Evolutionary conservation across 2,329 filamentous ascomycete genomes (phyloP).

Genomic region (Parastagonospora avenae): DNA sequence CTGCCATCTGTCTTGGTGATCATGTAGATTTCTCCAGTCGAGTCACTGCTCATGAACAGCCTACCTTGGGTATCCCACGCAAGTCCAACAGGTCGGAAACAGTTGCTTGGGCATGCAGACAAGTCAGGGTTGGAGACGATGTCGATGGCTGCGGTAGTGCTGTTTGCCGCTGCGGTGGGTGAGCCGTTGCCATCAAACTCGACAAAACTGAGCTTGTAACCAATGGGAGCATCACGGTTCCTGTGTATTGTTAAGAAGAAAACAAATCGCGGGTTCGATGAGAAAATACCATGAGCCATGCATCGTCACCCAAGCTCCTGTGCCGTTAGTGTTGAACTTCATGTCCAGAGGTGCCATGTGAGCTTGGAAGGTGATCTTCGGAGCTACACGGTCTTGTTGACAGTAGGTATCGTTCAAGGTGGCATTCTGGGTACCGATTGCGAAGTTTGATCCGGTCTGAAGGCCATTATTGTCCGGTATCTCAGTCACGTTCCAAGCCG

Average conservation of each 20-base stretch:
- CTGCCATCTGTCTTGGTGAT: conserved; percentile 41
- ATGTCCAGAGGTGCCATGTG: conserved; percentile 76
- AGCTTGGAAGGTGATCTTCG: conserved; percentile 64
- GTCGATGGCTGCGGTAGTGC: conserved; percentile 56
- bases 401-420: conserved; percentile 57
- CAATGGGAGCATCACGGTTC: conserved; percentile 55
- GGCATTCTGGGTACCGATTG: conserved; percentile 51
- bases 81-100: conserved; percentile 68
- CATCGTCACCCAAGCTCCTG: conserved; percentile 69
- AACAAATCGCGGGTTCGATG: neutral
- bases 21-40: conserved; percentile 70
- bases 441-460: conserved; percentile 56
- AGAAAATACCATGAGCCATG: conserved; percentile 69
- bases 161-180: conserved; percentile 52
- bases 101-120: conserved; percentile 59
- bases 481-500: conserved; percentile 64
- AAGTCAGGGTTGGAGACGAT: conserved; percentile 63
- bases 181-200: conserved; percentile 53
- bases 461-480: conserved; percentile 55
- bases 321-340: conserved; percentile 65
- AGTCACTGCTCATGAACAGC: conserved; percentile 67
- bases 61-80: conserved; percentile 57
- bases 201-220: conserved; percentile 58
- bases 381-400: conserved; percentile 45
- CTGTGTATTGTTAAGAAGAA: conserved; percentile 23